phyloP scores from a whole-genome alignment of 2,329 filamentous ascomycete species.

The Teratosphaeriaceae sp. region DNA sequence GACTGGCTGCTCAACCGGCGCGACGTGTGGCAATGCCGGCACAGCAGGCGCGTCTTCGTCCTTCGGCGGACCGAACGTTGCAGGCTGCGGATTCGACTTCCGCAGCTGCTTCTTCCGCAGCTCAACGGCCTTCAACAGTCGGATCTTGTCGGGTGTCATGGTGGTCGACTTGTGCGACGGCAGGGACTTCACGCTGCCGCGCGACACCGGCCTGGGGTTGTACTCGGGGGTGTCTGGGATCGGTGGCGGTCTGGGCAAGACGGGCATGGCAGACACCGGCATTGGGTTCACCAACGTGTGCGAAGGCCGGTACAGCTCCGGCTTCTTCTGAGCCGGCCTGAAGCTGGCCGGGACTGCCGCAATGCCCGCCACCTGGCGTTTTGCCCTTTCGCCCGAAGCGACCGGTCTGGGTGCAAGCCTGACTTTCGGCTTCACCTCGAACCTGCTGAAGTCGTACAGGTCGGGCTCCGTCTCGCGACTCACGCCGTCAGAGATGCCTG shows the following conservation, averaged over 20 bases:
- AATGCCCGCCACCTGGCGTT: constrained; percentile 53
- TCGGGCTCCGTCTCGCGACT: constrained; percentile 32
- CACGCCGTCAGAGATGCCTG: constrained; percentile 18
- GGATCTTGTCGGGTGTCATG: constrained; percentile 81
- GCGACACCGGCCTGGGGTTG: constrained; percentile 27
- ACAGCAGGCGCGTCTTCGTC: constrained; percentile 12
- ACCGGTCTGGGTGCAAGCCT: constrained; percentile 85
- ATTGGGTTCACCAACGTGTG: constrained; percentile 17
- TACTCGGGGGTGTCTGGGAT: constrained; percentile 29
- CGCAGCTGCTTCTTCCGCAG: constrained; percentile 73
- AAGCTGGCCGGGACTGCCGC: constrained; percentile 23
- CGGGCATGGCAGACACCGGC: not conserved
- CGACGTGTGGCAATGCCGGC: not conserved
- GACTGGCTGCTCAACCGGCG: constrained; percentile 15
- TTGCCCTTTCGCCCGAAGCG: constrained; percentile 29
- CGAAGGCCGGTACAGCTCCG: constrained; percentile 29
- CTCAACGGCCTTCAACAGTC: constrained; percentile 91
- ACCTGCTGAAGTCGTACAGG: constrained; percentile 39
- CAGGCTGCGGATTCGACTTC: constrained; percentile 20
- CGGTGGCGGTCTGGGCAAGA: constrained; percentile 24
- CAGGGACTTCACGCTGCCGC: constrained; percentile 37
- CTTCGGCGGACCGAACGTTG: constrained; percentile 3
- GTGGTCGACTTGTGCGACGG: constrained; percentile 32
- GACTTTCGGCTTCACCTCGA: constrained; percentile 65
- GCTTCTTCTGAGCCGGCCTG: constrained; percentile 21